Base-by-base conservation (phyloP, 768 basidiomycete genomes). In the Tylopilus sp. region DNA sequence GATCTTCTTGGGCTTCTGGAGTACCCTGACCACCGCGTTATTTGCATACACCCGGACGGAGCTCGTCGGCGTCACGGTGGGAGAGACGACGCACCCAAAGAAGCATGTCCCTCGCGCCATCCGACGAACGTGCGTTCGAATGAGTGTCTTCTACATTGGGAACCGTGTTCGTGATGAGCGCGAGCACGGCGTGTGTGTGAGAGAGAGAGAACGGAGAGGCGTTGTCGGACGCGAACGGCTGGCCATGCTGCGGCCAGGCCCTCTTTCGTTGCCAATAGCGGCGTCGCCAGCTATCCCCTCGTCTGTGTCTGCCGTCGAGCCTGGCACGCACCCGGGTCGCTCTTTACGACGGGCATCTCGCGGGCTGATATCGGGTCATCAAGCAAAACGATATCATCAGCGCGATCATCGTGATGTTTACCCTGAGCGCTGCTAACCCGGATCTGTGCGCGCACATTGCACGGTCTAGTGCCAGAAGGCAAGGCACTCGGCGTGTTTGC, bases 91-190 rank as follows among this genome's bases (percentile, higher is more conserved):
- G 62, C 85, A 89, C 67, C 88, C 87, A 30, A 73, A 86, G 53
- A 79, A 78, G 64, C 86, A 84, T 42, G 85, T 91, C 55, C 86
- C 88, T 2, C 78, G 75, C 51, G 86, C 84, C n/a, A 85, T 86
- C 44, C 68, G 75, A 48, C 70, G 79, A 57, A 87, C 82, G 25
- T 86, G 85, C 69, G 79, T 75, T 62, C 79, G 81, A 53, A 79
- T 76, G 53, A 58, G 75, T 33, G 55, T 82, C 40, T 80, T 91
- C 76, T 90, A 88, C 61, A 77, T 88, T 40, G 81, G 81, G 20
- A n/a, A 78, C 80, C 12, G 82, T 90, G 6, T 85, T 87, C 55
- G 80, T 86, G 21, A 85, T 90, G 59, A 81, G 79, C 55, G 81
- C 77, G 22, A 70, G 81, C 58, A 61, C 76, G 23, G 71, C 77